phyloP scores from a whole-genome alignment of 1,284 basidiomycete genomes.

The Amylostereum chailletii region DNA sequence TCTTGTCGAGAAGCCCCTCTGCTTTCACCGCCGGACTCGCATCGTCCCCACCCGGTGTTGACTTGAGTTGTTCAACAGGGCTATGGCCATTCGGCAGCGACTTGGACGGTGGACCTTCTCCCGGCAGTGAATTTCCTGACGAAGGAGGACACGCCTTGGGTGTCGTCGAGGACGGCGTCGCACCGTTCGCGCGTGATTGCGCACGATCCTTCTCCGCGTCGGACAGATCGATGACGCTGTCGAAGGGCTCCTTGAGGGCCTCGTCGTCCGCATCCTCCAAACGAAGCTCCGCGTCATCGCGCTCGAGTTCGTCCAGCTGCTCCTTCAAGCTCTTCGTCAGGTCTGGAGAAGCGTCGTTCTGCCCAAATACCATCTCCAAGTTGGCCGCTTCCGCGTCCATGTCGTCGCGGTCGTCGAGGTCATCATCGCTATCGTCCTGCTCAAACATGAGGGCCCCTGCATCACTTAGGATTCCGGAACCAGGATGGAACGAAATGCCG shows the following conservation, averaged over 20 bases:
- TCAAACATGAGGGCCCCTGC: conserved; percentile 48
- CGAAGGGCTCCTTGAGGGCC: conserved; percentile 21
- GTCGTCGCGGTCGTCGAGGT: conserved; percentile 47
- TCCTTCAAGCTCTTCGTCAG: conserved; percentile 48
- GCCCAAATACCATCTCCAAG: conserved; percentile 30
- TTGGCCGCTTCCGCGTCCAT: conserved; percentile 28
- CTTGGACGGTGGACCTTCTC: conserved; percentile 27
- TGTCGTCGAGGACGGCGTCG: conserved; percentile 12
- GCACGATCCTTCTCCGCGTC: conserved; percentile 15
- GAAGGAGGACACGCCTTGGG: conserved; percentile 16
- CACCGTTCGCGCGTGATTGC: conserved; percentile 17
- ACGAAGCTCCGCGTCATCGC: conserved; percentile 19
- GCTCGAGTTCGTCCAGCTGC: conserved; percentile 54
- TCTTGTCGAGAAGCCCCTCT: conserved; percentile 68
- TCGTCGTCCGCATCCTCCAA: conserved; percentile 16
- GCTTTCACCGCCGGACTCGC: conserved; percentile 46
- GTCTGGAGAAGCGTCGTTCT: conserved; percentile 29
- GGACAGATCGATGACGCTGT: conserved; percentile 19
- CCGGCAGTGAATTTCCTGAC: conserved; percentile 1
- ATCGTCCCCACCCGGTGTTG: conserved; percentile 51
- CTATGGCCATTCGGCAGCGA: conserved; percentile 35
- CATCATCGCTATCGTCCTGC: conserved; percentile 32
- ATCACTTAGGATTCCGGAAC: conserved; percentile 39
- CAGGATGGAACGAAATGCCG: conserved; percentile 51
- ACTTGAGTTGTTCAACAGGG: conserved; percentile 42